These are phyloP conservation scores for Ceratocystis albifundus DNA, from an alignment of 2,329 filamentous ascomycete genomes.

Conservation along the genomic window DNA sequence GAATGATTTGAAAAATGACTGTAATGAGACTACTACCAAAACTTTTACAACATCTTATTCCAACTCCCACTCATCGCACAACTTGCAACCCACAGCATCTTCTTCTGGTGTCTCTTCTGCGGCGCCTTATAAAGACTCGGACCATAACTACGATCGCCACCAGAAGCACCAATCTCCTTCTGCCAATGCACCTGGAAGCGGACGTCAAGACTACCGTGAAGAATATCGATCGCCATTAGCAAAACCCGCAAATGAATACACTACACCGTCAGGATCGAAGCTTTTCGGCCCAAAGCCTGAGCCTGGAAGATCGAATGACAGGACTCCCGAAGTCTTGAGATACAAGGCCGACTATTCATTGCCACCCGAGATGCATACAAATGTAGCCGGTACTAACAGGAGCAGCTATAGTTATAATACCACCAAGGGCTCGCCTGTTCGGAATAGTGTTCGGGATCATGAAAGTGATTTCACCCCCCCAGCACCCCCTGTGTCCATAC, in stretches of 20 bases:
- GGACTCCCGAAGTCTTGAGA: constrained; percentile 12
- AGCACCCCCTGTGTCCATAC: neutral
- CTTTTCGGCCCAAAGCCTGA: constrained; percentile 23
- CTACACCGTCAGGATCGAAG: constrained; percentile 12
- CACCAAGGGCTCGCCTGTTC: constrained; percentile 15
- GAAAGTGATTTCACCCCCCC: constrained; percentile 8
- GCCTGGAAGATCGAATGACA: constrained; percentile 14
- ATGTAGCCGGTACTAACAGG: neutral
- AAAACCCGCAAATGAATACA: constrained; percentile 18
- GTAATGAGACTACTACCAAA: constrained; percentile 11
- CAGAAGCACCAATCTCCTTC: constrained; percentile 19
- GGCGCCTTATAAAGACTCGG: constrained; percentile 7
- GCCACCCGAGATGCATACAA: constrained; percentile 14
- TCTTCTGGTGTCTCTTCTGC: neutral
- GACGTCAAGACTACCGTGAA: constrained; percentile 15
- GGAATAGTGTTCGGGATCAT: constrained; percentile 3
- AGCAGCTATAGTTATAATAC: neutral
- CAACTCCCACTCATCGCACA: constrained; percentile 16
- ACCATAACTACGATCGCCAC: constrained; percentile 11
- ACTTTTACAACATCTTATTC: constrained; percentile 10
- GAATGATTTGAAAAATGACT: neutral
- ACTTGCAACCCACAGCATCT: neutral
- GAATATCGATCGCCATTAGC: constrained; percentile 18
- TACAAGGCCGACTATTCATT: constrained; percentile 13
- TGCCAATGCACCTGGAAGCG: neutral